Percentiles rank a stretch among this genome's conserved stretches.
Conservation (phyloP, 1,139 yeast species). For the Suhomyces yuchorum region DNA sequence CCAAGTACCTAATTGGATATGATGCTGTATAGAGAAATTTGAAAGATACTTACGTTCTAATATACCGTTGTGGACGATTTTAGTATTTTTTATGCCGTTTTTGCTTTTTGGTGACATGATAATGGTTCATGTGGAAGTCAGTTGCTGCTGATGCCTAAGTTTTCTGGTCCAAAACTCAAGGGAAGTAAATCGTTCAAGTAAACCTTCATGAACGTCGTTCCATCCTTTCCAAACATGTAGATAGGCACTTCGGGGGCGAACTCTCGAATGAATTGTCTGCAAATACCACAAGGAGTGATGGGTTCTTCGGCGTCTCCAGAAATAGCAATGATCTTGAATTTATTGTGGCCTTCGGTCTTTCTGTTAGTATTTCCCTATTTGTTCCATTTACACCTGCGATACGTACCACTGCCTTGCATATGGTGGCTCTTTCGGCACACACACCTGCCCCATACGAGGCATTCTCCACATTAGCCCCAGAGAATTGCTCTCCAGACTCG, state of each 20-base stretch:
- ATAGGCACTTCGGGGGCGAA: conserved; percentile 58
- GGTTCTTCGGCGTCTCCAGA: conserved; percentile 61
- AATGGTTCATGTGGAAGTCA: too few species aligned
- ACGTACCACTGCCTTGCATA: conserved; percentile 62
- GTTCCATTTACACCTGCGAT: neutral
- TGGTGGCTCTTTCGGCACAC: conserved; percentile 89
- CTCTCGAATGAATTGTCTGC: conserved; percentile 86
- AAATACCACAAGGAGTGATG: conserved; percentile 91
- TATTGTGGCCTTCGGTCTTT: conserved; percentile 45
- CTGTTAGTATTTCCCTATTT: conserved; percentile 11
- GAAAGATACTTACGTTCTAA: too few species aligned
- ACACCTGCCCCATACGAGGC: conserved; percentile 88
- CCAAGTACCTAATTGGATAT: too few species aligned
- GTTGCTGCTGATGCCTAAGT: conserved; percentile 42
- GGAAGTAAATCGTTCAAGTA: conserved; percentile 73
- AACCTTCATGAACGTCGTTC: conserved; percentile 42
- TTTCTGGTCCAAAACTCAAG: conserved; percentile 83
- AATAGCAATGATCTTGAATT: conserved; percentile 68
- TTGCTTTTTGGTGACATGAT: too few species aligned
- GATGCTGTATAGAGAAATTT: too few species aligned
- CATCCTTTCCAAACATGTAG: conserved; percentile 61
- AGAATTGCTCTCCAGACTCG: conserved; percentile 46
- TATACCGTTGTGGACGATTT: too few species aligned
- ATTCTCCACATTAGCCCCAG: conserved; percentile 90
- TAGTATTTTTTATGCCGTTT: too few species aligned